Percentiles rank a stretch among this genome's conserved stretches.
These are phyloP conservation scores for Saccharomyces pastorianus DNA, from an alignment of 1,139 yeast species.

Conservation along the genomic window DNA sequence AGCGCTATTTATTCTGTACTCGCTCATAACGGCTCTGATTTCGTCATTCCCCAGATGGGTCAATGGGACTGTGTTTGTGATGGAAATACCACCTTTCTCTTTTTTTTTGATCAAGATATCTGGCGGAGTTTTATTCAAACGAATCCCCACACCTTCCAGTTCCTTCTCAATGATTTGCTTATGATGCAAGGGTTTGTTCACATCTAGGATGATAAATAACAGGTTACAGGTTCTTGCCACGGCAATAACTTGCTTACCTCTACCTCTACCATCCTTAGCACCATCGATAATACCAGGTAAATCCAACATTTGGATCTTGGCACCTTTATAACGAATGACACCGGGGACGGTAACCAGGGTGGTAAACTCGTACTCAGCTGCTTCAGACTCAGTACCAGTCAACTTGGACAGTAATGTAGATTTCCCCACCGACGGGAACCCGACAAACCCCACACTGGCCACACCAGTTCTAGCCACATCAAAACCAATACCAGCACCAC, in stretches of 20 bases:
- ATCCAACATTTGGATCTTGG: constrained; percentile 95
- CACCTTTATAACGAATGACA: constrained; percentile 90
- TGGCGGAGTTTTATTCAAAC: constrained; percentile 87
- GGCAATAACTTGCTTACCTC: constrained; percentile 98
- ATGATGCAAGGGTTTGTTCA: constrained; percentile 89
- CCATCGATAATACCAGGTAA: constrained; percentile 98
- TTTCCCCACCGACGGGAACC: constrained; percentile 98
- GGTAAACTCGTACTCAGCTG: constrained; percentile 95
- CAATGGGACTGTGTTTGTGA: constrained; percentile 86
- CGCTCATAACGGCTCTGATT: constrained; percentile 91
- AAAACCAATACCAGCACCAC: constrained; percentile 81
- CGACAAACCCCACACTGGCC: constrained; percentile 94
- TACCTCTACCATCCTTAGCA: constrained; percentile 97
- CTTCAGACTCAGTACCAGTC: constrained; percentile 95
- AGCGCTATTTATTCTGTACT: constrained; percentile 92
- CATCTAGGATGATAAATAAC: constrained; percentile 87
- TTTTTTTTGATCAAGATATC: constrained; percentile 84
- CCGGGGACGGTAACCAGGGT: constrained; percentile 97
- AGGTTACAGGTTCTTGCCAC: constrained; percentile 94
- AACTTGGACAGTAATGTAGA: constrained; percentile 76
- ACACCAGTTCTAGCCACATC: constrained; percentile 98
- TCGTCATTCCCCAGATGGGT: constrained; percentile 89
- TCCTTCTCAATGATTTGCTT: constrained; percentile 90
- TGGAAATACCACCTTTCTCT: constrained; percentile 91
- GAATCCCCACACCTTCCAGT: constrained; percentile 92